Conservation (phyloP, 352 stramenopile genomes). For the Plasmopara halstedii region DNA sequence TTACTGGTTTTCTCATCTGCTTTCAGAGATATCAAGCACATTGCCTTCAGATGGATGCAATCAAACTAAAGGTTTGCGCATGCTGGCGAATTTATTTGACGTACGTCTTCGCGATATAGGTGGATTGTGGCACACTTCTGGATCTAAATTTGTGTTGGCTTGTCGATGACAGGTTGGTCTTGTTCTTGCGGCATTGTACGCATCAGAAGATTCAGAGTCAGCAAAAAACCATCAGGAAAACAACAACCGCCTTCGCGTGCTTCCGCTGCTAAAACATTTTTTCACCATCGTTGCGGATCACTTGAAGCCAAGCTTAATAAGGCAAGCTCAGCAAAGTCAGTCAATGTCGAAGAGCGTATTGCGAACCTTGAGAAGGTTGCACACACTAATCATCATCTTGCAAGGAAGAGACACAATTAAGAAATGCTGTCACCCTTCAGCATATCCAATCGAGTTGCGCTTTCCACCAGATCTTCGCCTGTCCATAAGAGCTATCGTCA, state of each 20-base stretch:
- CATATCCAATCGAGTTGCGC: slow-evolving; percentile 48
- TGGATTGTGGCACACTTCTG: background rate
- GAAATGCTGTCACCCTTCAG: slow-evolving; percentile 39
- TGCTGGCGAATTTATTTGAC: slow-evolving; percentile 32
- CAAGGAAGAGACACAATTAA: slow-evolving; percentile 36
- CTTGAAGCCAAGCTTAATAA: slow-evolving; percentile 32
- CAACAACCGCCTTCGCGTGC: slow-evolving; percentile 7
- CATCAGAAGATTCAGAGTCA: slow-evolving; percentile 13
- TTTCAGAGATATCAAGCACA: slow-evolving; percentile 34
- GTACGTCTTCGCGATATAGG: slow-evolving; percentile 17
- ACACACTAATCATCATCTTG: slow-evolving; percentile 60
- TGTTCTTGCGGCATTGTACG: slow-evolving; percentile 31
- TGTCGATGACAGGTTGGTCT: slow-evolving; percentile 36
- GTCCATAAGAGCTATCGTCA: slow-evolving; percentile 47
- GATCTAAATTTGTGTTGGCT: slow-evolving; percentile 12
- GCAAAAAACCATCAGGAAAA: background rate
- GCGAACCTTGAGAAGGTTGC: slow-evolving; percentile 35
- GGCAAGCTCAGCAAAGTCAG: slow-evolving; percentile 27
- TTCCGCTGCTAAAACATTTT: slow-evolving; percentile 36
- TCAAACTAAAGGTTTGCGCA: slow-evolving; percentile 19
- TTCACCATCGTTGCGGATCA: slow-evolving; percentile 43
- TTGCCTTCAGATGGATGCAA: slow-evolving; percentile 23
- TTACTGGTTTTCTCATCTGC: slow-evolving; percentile 26
- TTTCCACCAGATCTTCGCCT: slow-evolving; percentile 50
- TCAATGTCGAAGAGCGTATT: slow-evolving; percentile 28